Evolutionary conservation across 2,329 filamentous ascomycete genomes (phyloP), one percentile per base, ranked within the genome.

Genomic region (Stenocarpella maydis): DNA sequence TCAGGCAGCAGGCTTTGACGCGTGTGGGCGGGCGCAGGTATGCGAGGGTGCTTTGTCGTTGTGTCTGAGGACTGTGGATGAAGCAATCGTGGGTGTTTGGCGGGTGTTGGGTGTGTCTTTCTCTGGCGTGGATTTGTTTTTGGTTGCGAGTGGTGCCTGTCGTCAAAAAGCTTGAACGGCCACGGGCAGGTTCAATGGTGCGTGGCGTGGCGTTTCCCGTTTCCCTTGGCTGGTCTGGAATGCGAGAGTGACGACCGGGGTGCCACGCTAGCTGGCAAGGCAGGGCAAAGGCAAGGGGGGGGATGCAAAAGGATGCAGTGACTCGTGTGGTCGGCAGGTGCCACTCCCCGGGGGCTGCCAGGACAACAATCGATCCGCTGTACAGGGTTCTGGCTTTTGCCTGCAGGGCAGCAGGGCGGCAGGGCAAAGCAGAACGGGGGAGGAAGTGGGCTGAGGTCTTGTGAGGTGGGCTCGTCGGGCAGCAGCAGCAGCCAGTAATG

Each of bases 101-200:
- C 6, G 47, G 55, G 19, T 31, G 39, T 24, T 24, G 37, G 3
- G 15, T 19, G 26, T 4, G 17, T 26, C 10, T 26, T 21, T 34
- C 49, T 52, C n/a, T 58, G 67, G 39, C 10, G 45, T 52, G 41
- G 28, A 31, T 49, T 65, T 66, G 61, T 67, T 69, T 69, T 69
- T 50, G n/a, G 53, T 63, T 41, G 54, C 49, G 28, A 66, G 52
- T 26, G n/a, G 41, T 26, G 28, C 15, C 41, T 26, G 45, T 63
- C 53, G 47, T 52, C 41, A 61, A 67, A 67, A 69, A 67, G 61
- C 67, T 69, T 60, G 63, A 43, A 58, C 63, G 55, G 49, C 31
- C 37, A 60, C 60, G 31, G 58, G 60, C 67, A 65, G 49, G 53
- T 9, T 37, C 52, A 45, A 47, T 49, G 43, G 37, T 65, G 31